Conservation (phyloP, 306 rosid genomes). For the Cucumis hystrix region DNA sequence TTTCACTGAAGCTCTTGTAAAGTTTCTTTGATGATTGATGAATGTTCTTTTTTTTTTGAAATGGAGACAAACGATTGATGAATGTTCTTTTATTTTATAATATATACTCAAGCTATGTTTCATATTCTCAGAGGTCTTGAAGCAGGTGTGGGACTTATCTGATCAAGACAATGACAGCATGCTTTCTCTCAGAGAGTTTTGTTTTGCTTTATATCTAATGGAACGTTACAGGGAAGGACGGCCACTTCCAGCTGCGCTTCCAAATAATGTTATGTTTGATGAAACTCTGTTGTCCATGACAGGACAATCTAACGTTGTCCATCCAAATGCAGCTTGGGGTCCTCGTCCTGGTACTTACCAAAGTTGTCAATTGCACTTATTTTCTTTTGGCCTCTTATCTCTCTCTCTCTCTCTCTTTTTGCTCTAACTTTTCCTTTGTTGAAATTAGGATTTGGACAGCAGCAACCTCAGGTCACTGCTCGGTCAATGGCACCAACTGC, state of each 20-base stretch:
- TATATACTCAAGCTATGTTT: constrained; percentile 12
- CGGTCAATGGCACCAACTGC: constrained; percentile 32
- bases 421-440: background rate
- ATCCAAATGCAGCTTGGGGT: constrained; percentile 67
- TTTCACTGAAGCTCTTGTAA: background rate
- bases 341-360: constrained; percentile 31
- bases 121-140: constrained; percentile 66
- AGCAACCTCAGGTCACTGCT: constrained; percentile 46
- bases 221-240: constrained; percentile 90
- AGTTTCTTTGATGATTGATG: background rate
- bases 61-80: background rate
- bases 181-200: constrained; percentile 93
- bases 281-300: constrained; percentile 69
- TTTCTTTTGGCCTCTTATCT: background rate
- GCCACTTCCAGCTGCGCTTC: constrained; percentile 67
- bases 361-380: constrained; percentile 2
- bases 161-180: constrained; percentile 96
- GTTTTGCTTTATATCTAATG: constrained; percentile 90
- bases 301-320: constrained; percentile 48
- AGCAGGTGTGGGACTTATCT: constrained; percentile 97
- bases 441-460: constrained; percentile 66
- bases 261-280: constrained; percentile 52
- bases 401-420: background rate
- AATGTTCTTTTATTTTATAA: constrained; percentile 3
- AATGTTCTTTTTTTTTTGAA: constrained; percentile 1